Percentiles rank a stretch among this genome's conserved stretches.
These are phyloP conservation scores for Rhizopus stolonifer DNA, from an alignment of 371 early-diverging fungal species.

Conservation along the genomic window DNA sequence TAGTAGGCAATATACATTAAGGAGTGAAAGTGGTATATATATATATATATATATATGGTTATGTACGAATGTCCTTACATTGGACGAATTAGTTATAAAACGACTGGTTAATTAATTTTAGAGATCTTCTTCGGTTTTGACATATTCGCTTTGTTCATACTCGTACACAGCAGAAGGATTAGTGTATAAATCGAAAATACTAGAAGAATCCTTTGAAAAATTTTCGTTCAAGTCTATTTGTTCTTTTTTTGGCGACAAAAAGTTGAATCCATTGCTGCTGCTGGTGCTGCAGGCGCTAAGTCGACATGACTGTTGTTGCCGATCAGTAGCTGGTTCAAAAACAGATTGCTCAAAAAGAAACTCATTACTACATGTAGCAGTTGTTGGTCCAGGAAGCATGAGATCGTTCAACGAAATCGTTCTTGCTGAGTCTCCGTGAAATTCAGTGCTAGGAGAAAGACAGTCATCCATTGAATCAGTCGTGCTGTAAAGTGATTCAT, in stretches of 20 bases:
- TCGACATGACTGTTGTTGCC: conserved; percentile 6
- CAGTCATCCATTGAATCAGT: conserved; percentile 44
- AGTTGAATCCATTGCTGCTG: conserved; percentile 11
- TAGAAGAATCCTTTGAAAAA: conserved; percentile 15
- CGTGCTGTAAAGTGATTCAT: conserved; percentile 35
- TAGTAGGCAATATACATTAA: neutral
- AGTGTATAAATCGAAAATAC: conserved; percentile 22
- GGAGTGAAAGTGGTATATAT: neutral
- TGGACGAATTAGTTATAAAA: neutral
- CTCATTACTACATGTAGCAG: neutral
- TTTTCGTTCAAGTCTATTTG: conserved; percentile 8
- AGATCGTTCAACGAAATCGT: conserved; percentile 9
- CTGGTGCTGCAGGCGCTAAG: conserved; percentile 16
- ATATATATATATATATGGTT: neutral
- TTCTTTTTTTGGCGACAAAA: conserved; percentile 4
- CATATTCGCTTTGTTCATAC: conserved; percentile 23
- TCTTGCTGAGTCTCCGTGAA: conserved; percentile 2
- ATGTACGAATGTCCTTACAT: neutral
- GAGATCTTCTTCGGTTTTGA: conserved; percentile 25
- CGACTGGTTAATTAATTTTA: neutral
- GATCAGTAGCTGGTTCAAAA: neutral
- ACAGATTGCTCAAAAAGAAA: conserved; percentile 9
- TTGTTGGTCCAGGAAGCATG: conserved; percentile 16
- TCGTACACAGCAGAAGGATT: conserved; percentile 16
- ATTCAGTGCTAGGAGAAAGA: conserved; percentile 24